Base-by-base conservation (phyloP, 192 early-diverging fungal genomes). In the Thamnidium elegans region DNA sequence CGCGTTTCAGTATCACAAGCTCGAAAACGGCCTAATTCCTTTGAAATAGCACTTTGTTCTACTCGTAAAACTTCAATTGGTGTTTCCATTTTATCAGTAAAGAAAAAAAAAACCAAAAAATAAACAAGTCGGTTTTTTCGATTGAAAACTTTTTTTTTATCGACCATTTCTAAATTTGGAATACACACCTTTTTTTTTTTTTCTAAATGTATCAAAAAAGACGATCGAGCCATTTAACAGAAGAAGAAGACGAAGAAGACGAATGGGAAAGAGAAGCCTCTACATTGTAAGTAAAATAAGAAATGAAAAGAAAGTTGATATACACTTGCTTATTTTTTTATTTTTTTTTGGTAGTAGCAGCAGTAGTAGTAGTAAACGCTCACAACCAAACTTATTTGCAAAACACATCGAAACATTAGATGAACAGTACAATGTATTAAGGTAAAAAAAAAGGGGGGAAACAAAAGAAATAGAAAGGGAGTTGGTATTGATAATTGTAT, bases 11-110 rank as follows among this genome's bases (percentile, higher is more conserved):
- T 79, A 67, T 90, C 87, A 52, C 90, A 92, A 15, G 89, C 79
- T 8, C 90, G 81, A 65, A 87, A 92, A 55, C 87, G 76, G 7
- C 75, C 67, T 50, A 92, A 62, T 65, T 92, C 89, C 63, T 92
- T 92, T 32, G 85, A 77, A 44, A 90, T 71, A 4, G 76, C 62
- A 51, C 70, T 77, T 1, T 81, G 84, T 20, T 90, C 87, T 13
- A 92, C 80, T 61, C 82, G 82, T n/a, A 91, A 71, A 43, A 63
- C 61, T 42, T 73, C 56, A 17, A 68, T 70, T 17, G 68, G 62
- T 34, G 68, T 23, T 3, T 70, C 68, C 68, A 70, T 70, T 14
- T 58, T 58, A 21, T 1, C 3, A 36, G 7, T 43, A 58, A 44
- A 20, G 14, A 42, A 26, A 39, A 13, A 44, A 58, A 44, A 44